These are phyloP conservation scores for Pyrenula aspistea DNA, from an alignment of 495 filamentous ascomycete genomes.

Conservation along the genomic window DNA sequence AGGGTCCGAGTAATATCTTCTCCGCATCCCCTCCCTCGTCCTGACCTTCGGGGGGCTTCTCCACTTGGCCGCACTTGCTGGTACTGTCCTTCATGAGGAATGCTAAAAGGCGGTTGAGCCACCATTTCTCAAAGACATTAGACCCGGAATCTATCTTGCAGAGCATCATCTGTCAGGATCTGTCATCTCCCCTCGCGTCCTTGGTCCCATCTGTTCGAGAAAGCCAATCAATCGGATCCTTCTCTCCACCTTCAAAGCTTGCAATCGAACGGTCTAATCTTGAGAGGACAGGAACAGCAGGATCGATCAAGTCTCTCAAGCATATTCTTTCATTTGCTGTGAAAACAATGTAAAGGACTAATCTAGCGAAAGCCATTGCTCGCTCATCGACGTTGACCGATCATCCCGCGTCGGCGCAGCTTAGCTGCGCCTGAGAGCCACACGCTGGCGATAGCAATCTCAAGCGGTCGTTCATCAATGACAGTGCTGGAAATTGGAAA, in stretches of 20 bases:
- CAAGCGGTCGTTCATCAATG: conserved; percentile 1
- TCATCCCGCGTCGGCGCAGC: conserved; percentile 19
- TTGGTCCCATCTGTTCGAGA: neutral
- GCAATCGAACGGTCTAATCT: neutral
- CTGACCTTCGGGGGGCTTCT: conserved; percentile 19
- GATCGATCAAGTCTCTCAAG: conserved; percentile 15
- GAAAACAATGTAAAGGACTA: conserved; percentile 33
- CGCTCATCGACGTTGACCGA: conserved; percentile 29
- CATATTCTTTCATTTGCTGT: conserved; percentile 19
- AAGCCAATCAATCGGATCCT: neutral
- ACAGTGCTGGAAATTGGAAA: no score
- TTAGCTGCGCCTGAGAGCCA: conserved; percentile 32
- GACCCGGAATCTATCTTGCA: neutral
- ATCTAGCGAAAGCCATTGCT: conserved; percentile 19
- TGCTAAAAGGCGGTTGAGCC: conserved; percentile 45
- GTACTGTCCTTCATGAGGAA: conserved; percentile 40
- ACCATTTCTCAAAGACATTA: conserved; percentile 5
- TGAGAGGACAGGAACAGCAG: conserved; percentile 7
- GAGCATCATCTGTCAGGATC: neutral
- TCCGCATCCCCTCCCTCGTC: conserved; percentile 13
- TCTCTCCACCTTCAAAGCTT: neutral
- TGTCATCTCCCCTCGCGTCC: neutral
- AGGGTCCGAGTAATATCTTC: conserved; percentile 33
- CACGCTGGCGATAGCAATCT: conserved; percentile 30
- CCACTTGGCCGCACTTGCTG: conserved; percentile 26